Evolutionary conservation across 345 rosid species (phyloP), one percentile per base, ranked within the genome.

Genomic region (Atalantia buxifolia): DNA sequence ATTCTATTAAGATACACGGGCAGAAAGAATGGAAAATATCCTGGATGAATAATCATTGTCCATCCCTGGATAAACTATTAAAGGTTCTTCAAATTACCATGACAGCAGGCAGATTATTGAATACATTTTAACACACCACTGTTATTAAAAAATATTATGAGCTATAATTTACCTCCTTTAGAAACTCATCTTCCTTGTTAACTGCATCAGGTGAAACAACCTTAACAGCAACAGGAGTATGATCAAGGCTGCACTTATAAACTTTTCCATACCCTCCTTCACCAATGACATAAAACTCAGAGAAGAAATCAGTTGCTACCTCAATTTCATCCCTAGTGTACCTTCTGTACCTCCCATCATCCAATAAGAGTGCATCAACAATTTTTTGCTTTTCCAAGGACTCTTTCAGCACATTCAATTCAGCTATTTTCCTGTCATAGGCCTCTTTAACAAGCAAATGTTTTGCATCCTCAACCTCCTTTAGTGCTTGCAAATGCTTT

Each of bases 251-350:
- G 89, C 98, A 87, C 85, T 87, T 92, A 86, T 95, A 95, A 50
- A 95, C 97, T 82, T 90, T 90, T 13, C 98, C 98, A n/a, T 89
- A 95, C 57, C 90, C 91, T 84, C 98, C 98, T 85, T 90, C 90
- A 33, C 98, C 98, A 69, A 95, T 93, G 70, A 93, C 81, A 35
- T 86, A 87, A 71, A 74, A 71, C 75, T 88, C 81, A 24, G 90
- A 92, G 89, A 93, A 93, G 76, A 72, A 88, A 80, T 85, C 80
- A 7, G 98, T 93, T 21, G 95, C 98, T 65, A 80, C 68, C 84
- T 86, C 83, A 28, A 93, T 85, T 53, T 93, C 97, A 71, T 87
- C 86, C 71, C 63, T 83, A 9, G 88, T 83, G 88, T 92, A 95
- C 84, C 81, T 90, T 88, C 89, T 93, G 85, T 91, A 93, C 76